Base-by-base conservation (phyloP, 306 rosid genomes). In the Cajanus cajan region DNA sequence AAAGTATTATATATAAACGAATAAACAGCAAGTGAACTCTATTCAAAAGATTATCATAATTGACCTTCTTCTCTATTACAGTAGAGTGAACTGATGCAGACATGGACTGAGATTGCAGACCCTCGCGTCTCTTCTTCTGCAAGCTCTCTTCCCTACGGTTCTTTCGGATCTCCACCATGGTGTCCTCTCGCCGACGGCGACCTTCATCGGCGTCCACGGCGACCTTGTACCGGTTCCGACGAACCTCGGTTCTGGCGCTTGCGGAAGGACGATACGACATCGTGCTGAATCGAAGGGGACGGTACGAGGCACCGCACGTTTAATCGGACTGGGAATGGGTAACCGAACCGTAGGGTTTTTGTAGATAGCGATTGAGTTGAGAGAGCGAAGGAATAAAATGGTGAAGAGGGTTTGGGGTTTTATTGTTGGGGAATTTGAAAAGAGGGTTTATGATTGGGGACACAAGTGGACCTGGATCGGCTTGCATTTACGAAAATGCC, bases 151-250 rank as follows among this genome's bases (percentile, higher is more conserved):
- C 97, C 21, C 97, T 80, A 1, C 92, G 92, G 67, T 73, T 90
- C 92, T 89, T 92, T 47, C 97, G 89, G 88, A 92, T 92, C 96
- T 90, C 97, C 9, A 92, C 96, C 93, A 92, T 86, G 51, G 89
- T 86, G 72, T 92, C 97, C 86, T 92, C 97, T 44, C 96, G 86
- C 54, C 97, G 84, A 15, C 97, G 85, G 44, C 96, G 92, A 28
- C 97, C 97, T 82, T 92, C 96, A 81, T 92, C 96, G 41, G 97
- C 97, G 39, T 92, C 97, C 16, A 92, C 96, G 28, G 96, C 96
- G 50, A 92, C 96, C 90, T 92, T 92, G 88, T 92, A 92, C 40
- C 93, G 89, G 86, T 89, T 90, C 78, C 96, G 92, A 63, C 97
- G 96, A 69, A 86, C 92, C 93, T 92, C 97, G 14, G 87, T 84